Base-by-base conservation (phyloP, 805 yeast species). In the Lachancea cidri region DNA sequence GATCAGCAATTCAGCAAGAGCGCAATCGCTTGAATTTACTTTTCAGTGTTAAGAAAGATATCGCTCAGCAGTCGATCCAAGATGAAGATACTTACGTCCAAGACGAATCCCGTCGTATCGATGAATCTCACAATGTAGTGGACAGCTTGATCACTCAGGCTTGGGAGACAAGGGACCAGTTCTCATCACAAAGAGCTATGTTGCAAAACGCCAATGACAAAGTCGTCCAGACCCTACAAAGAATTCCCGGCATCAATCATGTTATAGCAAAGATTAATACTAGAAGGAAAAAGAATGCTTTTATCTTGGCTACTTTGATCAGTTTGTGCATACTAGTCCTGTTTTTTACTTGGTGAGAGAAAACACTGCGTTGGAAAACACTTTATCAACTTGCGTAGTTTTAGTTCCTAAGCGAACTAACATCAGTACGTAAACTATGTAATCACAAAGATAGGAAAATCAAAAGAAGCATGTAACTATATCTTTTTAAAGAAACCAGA, bases 131-230 rank as follows among this genome's bases (percentile, higher is more conserved):
- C 58, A 71, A 73, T 33, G 68, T 88, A 38, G 86, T 95, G 13
- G 97, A 93, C 58, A 67, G 83, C 33, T 68, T 93, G 43, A 72
- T 91, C 29, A 74, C 75, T n/a, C 89, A 83, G 58, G 98, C 96
- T 1, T 83, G 77, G 65, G 86, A 84, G 50, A 88, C 98, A 0
- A 71, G 98, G 43, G 97, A 89, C 45, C 94, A 86, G 55, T 73
- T 93, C 39, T 50, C 74, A 35, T 71, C 81, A 36, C 98, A 93
- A 65, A 72, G 91, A 44, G 74, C 72, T 29, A 59, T 74, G 5
- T 68, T 93, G 39, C 70, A 71, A 42, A 76, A 69, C 45, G 84
- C 93, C 4, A 85, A 82, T 47, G 71, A 75, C 42, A 72, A 77
- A 43, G 67, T 89, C 41, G 69, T 79, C 45, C 73, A 73, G 32